phyloP scores from a whole-genome alignment of 78 protist genomes.

The Creolimax fragrantissima region DNA sequence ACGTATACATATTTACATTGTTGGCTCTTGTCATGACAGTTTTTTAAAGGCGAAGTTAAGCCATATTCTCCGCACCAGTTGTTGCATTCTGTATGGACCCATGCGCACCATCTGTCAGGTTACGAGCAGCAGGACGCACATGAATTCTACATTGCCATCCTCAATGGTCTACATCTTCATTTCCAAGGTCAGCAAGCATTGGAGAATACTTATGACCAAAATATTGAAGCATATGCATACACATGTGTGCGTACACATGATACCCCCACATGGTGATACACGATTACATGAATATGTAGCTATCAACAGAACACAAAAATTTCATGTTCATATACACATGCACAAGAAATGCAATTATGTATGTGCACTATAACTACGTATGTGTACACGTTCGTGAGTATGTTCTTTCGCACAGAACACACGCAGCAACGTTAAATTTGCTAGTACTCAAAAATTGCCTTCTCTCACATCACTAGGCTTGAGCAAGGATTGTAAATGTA shows the following conservation, averaged over 20 bases:
- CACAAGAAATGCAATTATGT: neutral
- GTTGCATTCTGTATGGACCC: slow-evolving; percentile 14
- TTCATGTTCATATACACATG: neutral
- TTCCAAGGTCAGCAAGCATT: neutral
- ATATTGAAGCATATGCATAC: neutral
- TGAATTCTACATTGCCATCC: slow-evolving; percentile 62
- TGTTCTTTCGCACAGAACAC: too few species aligned
- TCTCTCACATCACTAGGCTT: too few species aligned
- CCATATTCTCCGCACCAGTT: slow-evolving; percentile 11
- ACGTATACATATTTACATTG: neutral
- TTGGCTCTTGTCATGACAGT: too few species aligned
- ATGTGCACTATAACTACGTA: neutral
- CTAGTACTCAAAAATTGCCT: too few species aligned
- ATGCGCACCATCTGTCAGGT: slow-evolving; percentile 52
- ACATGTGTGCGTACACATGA: neutral
- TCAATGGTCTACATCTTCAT: slow-evolving; percentile 56
- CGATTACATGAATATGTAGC: too few species aligned
- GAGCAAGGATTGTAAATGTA: slow-evolving; percentile 14
- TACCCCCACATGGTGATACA: too few species aligned
- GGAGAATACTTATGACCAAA: too few species aligned
- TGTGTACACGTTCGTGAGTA: neutral
- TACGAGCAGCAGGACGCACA: slow-evolving; percentile 85
- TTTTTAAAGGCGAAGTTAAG: slow-evolving; percentile 6
- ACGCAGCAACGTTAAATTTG: neutral
- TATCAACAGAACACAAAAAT: neutral